Evolutionary conservation across 345 rosid genomes (phyloP), one percentile per base, ranked within the genome.

Genomic region (Sisymbrium altissimum): DNA sequence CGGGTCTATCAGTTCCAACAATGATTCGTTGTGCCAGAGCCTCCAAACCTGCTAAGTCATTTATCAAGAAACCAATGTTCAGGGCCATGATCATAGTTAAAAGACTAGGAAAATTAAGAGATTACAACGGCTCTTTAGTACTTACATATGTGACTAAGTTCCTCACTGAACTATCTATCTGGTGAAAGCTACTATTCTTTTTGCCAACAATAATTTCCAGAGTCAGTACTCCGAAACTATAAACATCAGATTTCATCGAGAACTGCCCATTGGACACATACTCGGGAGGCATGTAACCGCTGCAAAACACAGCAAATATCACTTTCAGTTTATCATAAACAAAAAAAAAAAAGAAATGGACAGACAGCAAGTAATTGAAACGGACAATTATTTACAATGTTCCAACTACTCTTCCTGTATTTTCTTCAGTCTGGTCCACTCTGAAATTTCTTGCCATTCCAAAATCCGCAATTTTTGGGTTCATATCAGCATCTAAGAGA

Each of bases 271-370:
- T 27, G 0, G 29, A 0, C 2, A 49, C 67, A 66, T 74, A 74
- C 1, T 74, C 78, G 3, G 66, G 78, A 0, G 66, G 32, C 60
- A 74, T 74, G 53, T 74, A 74, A 46, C 78, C 78, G 5, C 77
- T 72, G 19, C 27, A 41, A 41, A 52, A 17, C 17, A 57, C 41
- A 54, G 6, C 2, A 6, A 15, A 36, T 5, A 3, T 17, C 29
- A 29, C 40, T 7, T 18, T 29, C 0, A 38, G 11, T 27, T 48
- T 60, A 49, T 7, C 48, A n/a, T n/a, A n/a, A 25, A 2, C 19
- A 39, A 14, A 19, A 8, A 29, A 30, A 6, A 13, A 9, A 54
- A 2, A 41, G 0, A 19, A 17, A n/a, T n/a, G n/a, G n/a, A n/a
- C n/a, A n/a, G n/a, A n/a, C n/a, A n/a, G n/a, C n/a, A n/a, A n/a